Base-by-base conservation (phyloP, 2,329 filamentous ascomycete species). In the Hirsutella minnesotensis region DNA sequence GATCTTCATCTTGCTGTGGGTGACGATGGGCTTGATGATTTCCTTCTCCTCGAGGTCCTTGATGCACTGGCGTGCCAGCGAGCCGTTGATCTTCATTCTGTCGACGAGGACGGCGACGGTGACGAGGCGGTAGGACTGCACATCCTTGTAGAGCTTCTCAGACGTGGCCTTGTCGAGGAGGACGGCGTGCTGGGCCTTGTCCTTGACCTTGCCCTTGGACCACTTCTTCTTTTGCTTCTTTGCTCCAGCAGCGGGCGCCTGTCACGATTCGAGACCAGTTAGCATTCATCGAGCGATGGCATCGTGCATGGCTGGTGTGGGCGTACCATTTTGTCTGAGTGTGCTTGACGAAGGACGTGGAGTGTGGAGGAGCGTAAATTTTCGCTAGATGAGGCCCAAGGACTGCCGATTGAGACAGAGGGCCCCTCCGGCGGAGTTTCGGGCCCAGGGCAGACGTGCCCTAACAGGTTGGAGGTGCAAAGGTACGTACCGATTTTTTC, bases 161-260 rank as follows among this genome's bases (percentile, higher is more conserved):
- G 84, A 85, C 66, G 84, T 95, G 73, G 77, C 67, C 83, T 98
- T 98, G 79, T 98, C 92, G 74, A 98, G 87, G 66, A 96, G 79
- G 72, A 98, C 92, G 71, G 86, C 86, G 81, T 98, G 92, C 72
- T 96, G 85, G 73, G 92, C 90, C 89, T 98, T 98, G 82, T 98
- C 92, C 92, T 98, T 98, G 79, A 98, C 92, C 88, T 69, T 76
- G 57, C 64, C 61, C 61, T 68, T 68, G 49, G 65, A 68, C 66
- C 66, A 69, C 66, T 70, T 68, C 65, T 69, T 69, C 66, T 69
- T 70, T 61, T 69, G 65, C 63, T 69, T 69, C 64, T 67, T 68
- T 58, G 60, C 65, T 64, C 64, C 65, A 57, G 64, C 62, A 58
- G 65, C 64, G 54, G 65, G 62, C 58, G 64, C 64, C 66, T 66